These are phyloP conservation scores for Vicia sativa DNA, from an alignment of 306 rosid species.

Conservation along the genomic window DNA sequence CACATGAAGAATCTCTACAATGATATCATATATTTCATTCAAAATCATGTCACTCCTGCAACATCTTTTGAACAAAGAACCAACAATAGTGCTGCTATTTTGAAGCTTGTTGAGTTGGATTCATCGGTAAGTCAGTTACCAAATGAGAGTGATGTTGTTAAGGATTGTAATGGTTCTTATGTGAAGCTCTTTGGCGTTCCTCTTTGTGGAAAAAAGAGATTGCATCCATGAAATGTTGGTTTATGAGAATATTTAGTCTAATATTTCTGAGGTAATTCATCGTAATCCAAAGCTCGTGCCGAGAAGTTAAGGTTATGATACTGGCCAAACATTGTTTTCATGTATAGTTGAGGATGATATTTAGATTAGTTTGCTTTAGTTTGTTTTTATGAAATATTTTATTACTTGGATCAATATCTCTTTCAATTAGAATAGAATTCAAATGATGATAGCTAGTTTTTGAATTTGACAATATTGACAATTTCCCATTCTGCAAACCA, in stretches of 20 bases:
- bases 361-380: conserved; percentile 28
- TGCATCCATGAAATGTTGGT: conserved; percentile 48
- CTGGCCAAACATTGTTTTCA: not conserved
- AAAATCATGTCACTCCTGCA: conserved; percentile 69
- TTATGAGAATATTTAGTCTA: conserved; percentile 3
- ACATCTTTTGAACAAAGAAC: conserved; percentile 42
- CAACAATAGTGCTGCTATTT: conserved; percentile 29
- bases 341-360: conserved; percentile 41
- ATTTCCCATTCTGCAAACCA: no score
- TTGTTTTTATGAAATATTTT: conserved; percentile 24
- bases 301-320: no score
- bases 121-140: conserved; percentile 40
- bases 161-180: conserved; percentile 31
- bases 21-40: conserved; percentile 75
- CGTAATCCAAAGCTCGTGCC: no score
- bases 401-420: not conserved
- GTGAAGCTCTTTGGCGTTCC: conserved; percentile 72
- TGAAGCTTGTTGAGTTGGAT: conserved; percentile 56
- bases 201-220: conserved; percentile 61
- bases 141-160: conserved; percentile 9
- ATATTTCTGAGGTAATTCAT: not conserved
- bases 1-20: conserved; percentile 86
- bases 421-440: not conserved
- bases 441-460: not conserved
- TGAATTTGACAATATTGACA: no score